Conservation (phyloP, 2,329 filamentous ascomycete genomes). For the Teratosphaeria epicoccoides region DNA sequence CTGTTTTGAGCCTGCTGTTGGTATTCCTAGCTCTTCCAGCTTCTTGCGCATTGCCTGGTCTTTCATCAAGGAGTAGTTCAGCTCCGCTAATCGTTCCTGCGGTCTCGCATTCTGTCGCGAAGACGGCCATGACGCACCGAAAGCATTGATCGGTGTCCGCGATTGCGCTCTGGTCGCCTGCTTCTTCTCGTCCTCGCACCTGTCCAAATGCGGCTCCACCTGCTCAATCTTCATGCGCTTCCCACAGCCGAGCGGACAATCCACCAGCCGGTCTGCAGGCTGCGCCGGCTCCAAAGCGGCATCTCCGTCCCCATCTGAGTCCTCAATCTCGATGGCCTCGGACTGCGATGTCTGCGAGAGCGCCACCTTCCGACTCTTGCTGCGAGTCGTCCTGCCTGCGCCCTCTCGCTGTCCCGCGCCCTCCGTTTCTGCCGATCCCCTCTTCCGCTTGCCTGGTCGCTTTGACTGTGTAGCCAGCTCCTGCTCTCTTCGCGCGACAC, state of each 20-base stretch:
- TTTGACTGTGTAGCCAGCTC: constrained; percentile 15
- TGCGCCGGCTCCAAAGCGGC: constrained; percentile 25
- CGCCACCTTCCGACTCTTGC: constrained; percentile 25
- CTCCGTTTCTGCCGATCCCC: constrained; percentile 24
- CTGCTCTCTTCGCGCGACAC: constrained; percentile 43
- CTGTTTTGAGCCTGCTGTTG: constrained; percentile 54
- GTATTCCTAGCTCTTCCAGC: constrained; percentile 67
- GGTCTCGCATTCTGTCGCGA: constrained; percentile 24
- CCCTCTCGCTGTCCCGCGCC: constrained; percentile 17
- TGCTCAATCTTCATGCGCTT: constrained; percentile 66
- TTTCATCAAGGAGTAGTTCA: constrained; percentile 82
- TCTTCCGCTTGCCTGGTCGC: constrained; percentile 43
- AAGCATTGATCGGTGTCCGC: constrained; percentile 11
- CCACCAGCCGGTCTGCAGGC: constrained; percentile 62
- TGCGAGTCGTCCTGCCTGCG: constrained; percentile 27
- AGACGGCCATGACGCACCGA: constrained; percentile 5
- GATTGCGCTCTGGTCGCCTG: constrained; percentile 14
- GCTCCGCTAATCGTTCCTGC: constrained; percentile 59
- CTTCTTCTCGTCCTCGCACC: constrained; percentile 39
- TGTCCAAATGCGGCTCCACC: constrained; percentile 75
- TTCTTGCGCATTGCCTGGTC: constrained; percentile 71
- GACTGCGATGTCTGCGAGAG: constrained; percentile 20
- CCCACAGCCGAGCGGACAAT: constrained; percentile 70
- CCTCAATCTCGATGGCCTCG: constrained; percentile 24
- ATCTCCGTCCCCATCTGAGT: constrained; percentile 33